A percentile compares a stretch with the other conserved stretches of the same genome.
phyloP scores from a whole-genome alignment of 2,329 filamentous ascomycete species.

The Cytospora leucostoma region DNA sequence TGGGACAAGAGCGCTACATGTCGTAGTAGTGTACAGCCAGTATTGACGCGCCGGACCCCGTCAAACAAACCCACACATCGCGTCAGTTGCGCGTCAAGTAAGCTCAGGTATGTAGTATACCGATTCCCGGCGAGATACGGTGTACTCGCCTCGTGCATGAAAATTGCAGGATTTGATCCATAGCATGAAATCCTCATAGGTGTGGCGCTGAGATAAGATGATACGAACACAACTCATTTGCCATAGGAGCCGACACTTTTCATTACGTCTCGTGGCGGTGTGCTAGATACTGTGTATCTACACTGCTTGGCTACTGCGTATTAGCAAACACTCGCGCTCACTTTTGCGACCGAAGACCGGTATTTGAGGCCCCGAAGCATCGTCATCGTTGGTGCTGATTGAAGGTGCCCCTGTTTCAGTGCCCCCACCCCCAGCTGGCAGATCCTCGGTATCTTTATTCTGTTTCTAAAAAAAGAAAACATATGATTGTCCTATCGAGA shows the following conservation, averaged over 20 bases:
- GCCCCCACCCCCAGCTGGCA: constrained; percentile 9
- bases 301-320: constrained; percentile 12
- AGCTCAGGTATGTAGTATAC: constrained; percentile 6
- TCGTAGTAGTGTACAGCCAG: not conserved
- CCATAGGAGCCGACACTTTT: constrained; percentile 14
- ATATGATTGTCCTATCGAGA: constrained; percentile 9
- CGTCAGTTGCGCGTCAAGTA: constrained; percentile 18
- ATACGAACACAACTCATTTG: constrained; percentile 14
- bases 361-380: constrained; percentile 10
- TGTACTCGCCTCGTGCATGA: constrained; percentile 14
- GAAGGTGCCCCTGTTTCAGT: constrained; percentile 23
- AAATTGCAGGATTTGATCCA: constrained; percentile 16
- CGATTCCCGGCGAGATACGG: constrained; percentile 4
- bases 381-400: constrained; percentile 10
- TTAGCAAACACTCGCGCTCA: constrained; percentile 18
- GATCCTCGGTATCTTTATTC: not conserved
- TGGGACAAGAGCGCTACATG: not conserved
- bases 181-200: constrained; percentile 11
- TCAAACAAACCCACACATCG: constrained; percentile 6
- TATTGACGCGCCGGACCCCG: constrained; percentile 20
- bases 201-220: constrained; percentile 23
- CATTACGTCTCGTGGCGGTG: constrained; percentile 18
- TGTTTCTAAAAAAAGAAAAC: constrained; percentile 18
- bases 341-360: constrained; percentile 14
- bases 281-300: constrained; percentile 7